Percentiles rank a stretch among this genome's conserved stretches.
phyloP scores from a whole-genome alignment of 1,139 yeast genomes.

The Pneumocystis wakefieldiae region DNA sequence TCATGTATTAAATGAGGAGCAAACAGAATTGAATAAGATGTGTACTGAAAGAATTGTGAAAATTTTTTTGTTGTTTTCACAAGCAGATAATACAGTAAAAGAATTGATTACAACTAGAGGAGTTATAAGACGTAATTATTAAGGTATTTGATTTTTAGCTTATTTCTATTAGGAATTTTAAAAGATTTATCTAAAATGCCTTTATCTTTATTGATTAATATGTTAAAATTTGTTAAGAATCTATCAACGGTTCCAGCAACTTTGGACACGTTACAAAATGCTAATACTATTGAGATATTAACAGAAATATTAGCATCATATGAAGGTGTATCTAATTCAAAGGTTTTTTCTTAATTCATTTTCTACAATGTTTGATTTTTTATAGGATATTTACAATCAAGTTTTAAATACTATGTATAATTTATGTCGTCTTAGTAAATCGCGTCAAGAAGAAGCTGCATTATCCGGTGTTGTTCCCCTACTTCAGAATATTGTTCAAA shows the following conservation, averaged over 20 bases:
- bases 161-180: slow-evolving; percentile 10
- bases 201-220: slow-evolving; percentile 14
- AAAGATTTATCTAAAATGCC: slow-evolving; percentile 16
- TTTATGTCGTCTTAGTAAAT: slow-evolving; percentile 43
- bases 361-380: slow-evolving; percentile 5
- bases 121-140: slow-evolving; percentile 8
- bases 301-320: slow-evolving; percentile 14
- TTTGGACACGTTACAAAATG: slow-evolving; percentile 19
- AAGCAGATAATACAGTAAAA: slow-evolving; percentile 24
- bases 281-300: slow-evolving; percentile 22
- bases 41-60: slow-evolving; percentile 17
- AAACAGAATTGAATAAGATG: slow-evolving; percentile 4
- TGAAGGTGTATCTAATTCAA: slow-evolving; percentile 5
- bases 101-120: slow-evolving; percentile 17
- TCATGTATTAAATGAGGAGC: slow-evolving; percentile 15
- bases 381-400: slow-evolving; percentile 18
- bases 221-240: slow-evolving; percentile 23
- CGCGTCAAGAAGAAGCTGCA: slow-evolving; percentile 40
- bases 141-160: not conserved
- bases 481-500: slow-evolving; percentile 33
- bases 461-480: slow-evolving; percentile 40
- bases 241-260: slow-evolving; percentile 21
- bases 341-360: not conserved
- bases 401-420: slow-evolving; percentile 29
- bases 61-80: slow-evolving; percentile 23